Evolutionary conservation across 768 basidiomycete species (phyloP), one percentile per base, ranked within the genome.

Genomic region (Leccinum boreale): DNA sequence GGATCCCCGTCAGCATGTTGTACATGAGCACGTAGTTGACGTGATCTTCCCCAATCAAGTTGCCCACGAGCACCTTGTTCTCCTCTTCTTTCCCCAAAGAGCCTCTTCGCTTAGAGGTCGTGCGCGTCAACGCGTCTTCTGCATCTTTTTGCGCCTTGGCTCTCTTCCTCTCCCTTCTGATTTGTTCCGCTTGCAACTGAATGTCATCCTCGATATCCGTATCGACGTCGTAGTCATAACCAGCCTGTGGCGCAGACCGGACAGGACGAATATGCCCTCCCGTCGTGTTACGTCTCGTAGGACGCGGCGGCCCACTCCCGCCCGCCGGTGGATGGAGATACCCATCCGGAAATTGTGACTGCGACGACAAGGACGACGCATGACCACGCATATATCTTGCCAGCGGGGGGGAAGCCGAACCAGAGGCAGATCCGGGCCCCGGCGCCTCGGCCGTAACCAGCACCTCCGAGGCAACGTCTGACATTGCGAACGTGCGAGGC

Each of bases 11-110:
- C 67, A 99, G 80, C 97, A 99, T 99, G 78, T 99, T 98, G 78
- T 98, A 99, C 97, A 98, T 98, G 67, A 99, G 77, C 58, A 98
- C 92, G 65, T 98, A 99, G 77, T 99, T 99, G 73, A 90, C 95
- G 74, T 99, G 97, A 67, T 86, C 96, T 71, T 98, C 95, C n/a
- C 94, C 92, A 62, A 99, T 97, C 63, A 98, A 76, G 71, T 98
- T 98, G 1, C 97, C 97, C 0, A 98, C 92, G 12, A 95, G 75
- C 4, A 88, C 87, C 53, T 71, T 75, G 28, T 81, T 75, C 50
- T 85, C 85, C 19, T 81, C 79, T 46, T 69, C 73, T 52, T 61
- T 65, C 29, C 58, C 62, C 19, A 59, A 2, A 6, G 63, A 66
- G 24, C 68, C 67, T 17, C 69, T 59, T 21, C 66, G 69, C 33